Evolutionary conservation across 2,329 filamentous ascomycete species (phyloP), one percentile per base, ranked within the genome.

Genomic region (Penicillium oxalicum): DNA sequence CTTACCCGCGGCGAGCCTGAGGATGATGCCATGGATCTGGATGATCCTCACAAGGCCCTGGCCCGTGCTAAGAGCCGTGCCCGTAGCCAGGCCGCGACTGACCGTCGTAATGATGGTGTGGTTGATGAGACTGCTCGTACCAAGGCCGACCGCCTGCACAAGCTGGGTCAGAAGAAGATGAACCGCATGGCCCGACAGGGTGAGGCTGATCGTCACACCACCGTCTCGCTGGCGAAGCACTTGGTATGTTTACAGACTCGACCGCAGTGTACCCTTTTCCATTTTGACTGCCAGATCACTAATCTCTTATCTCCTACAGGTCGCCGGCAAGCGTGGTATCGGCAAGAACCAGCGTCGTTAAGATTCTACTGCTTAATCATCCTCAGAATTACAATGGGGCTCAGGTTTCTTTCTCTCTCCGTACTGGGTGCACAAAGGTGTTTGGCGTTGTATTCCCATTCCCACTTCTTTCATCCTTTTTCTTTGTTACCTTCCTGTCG

Each of bases 101-200:
- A 75, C 60, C 68, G 73, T 62, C 66, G 68, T 45, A 62, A 65
- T 12, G 72, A 74, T 52, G 73, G 73, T 63, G 84, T 97, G 37
- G 79, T 77, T 50, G 81, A 87, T 65, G 80, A 82, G 56, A 71
- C 68, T 46, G 75, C 80, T 43, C 81, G 87, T 58, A 79, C 77
- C 51, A 94, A 91, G 80, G 90, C 88, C 34, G 91, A 95, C 71
- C 84, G 86, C 63, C 77, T 94, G 68, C 80, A 83, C 67, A 97
- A 95, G 80, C 74, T 98, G 67, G 80, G 84, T 63, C 94, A 98
- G 84, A 90, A 91, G 80, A 91, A 90, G 82, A 96, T 94, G 90
- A 98, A 98, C 77, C 83, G 91, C 57, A 93, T 94, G 86, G 93
- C 93, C 39, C 84, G 91, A 70, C 88, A 94, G 78, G 93, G 93